A percentile compares a stretch with the other conserved stretches of the same genome.
These are phyloP conservation scores for Durio zibethinus DNA, from an alignment of 345 rosid species.

Conservation along the genomic window DNA sequence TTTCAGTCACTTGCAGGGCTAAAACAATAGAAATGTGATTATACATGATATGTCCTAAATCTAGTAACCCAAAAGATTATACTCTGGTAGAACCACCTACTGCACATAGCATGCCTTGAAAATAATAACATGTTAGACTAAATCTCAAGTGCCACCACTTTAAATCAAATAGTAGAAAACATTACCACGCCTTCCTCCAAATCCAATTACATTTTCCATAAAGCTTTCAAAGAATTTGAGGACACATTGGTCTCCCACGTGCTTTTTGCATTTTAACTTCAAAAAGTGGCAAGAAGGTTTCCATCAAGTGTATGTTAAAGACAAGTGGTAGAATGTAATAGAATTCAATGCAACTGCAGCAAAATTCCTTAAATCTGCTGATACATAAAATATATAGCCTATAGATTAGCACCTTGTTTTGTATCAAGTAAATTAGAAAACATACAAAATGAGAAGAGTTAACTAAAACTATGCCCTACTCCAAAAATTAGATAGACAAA, in stretches of 20 bases:
- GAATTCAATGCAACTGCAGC: background rate
- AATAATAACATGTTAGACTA: background rate
- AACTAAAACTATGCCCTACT: background rate
- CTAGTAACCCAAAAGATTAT: background rate
- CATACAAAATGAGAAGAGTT: slow-evolving; percentile 3
- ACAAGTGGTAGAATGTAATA: background rate
- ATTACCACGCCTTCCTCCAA: background rate
- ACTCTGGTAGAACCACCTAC: background rate
- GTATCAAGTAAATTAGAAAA: background rate
- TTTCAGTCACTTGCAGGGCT: background rate
- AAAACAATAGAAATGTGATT: background rate
- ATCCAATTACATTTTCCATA: background rate
- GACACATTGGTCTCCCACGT: background rate
- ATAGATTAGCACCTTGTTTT: background rate
- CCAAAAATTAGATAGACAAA: background rate
- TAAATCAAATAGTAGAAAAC: background rate
- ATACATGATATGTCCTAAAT: background rate
- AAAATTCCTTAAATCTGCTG: background rate
- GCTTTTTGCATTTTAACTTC: background rate
- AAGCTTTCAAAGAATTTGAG: background rate
- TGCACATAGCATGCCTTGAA: background rate
- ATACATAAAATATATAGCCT: background rate
- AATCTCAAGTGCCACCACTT: background rate
- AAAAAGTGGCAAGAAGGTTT: background rate
- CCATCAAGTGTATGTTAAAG: background rate